Percentiles rank a stretch among this genome's conserved stretches.
Conservation (phyloP, 257 asterid species). For the Linderniella brevidens region DNA sequence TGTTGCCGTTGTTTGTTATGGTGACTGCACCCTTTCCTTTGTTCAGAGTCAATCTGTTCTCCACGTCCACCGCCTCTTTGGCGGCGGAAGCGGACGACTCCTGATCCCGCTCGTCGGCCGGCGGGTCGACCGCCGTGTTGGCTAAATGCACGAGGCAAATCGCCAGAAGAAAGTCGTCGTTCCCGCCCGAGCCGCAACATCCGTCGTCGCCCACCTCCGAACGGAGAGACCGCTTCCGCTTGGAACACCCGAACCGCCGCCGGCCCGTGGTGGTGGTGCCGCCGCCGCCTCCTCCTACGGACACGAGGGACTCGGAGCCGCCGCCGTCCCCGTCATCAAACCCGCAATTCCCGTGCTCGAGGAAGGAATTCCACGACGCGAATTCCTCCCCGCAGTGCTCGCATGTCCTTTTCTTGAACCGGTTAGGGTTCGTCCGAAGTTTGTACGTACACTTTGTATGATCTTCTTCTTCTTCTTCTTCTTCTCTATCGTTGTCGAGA, state of each 20-base stretch:
- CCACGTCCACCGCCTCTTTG: constrained; percentile 41
- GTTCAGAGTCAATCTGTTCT: constrained; percentile 8
- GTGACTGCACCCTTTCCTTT: background rate
- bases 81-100: constrained; percentile 71
- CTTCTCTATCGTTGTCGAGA: constrained; percentile 55
- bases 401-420: constrained; percentile 56
- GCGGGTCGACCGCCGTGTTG: constrained; percentile 33
- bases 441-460: constrained; percentile 49
- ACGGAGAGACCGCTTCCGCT: constrained; percentile 65
- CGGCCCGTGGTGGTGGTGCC: constrained; percentile 20
- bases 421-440: constrained; percentile 71
- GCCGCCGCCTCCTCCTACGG: constrained; percentile 38
- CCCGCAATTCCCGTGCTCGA: constrained; percentile 85
- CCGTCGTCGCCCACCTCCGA: too few species aligned
- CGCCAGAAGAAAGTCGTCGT: constrained; percentile 71
- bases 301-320: constrained; percentile 45
- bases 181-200: constrained; percentile 38
- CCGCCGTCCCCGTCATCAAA: too few species aligned
- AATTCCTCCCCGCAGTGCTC: constrained; percentile 92
- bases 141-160: constrained; percentile 60
- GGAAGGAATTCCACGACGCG: constrained; percentile 78
- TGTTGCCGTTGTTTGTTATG: background rate
- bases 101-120: constrained; percentile 30
- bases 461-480: constrained; percentile 44
- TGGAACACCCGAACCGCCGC: constrained; percentile 42